Evolutionary conservation across 768 basidiomycete genomes (phyloP).

Genomic region (Lentinula sp.): DNA sequence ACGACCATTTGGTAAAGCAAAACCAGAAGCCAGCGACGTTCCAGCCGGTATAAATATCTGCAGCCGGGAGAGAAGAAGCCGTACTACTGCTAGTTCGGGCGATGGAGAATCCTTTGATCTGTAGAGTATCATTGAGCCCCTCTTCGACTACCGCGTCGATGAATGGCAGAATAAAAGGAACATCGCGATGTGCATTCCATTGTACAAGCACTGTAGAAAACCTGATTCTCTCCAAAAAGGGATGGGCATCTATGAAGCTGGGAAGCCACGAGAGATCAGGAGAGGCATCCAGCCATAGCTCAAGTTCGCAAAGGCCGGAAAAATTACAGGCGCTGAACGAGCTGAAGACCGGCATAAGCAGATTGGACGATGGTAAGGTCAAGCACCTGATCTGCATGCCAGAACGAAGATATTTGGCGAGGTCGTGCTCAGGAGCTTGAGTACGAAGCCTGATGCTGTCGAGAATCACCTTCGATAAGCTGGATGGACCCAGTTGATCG

Average conservation of each 20-base stretch:
- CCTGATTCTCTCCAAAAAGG: not conserved
- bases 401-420: not conserved
- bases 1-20: not conserved
- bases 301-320: not conserved
- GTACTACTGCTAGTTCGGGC: not conserved
- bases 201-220: not conserved
- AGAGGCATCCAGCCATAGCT: not conserved
- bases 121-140: not conserved
- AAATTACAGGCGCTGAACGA: not conserved
- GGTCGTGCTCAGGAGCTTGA: not conserved
- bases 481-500: not conserved
- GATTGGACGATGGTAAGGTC: not conserved
- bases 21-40: constrained; percentile 1
- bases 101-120: not conserved
- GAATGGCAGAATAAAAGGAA: not conserved
- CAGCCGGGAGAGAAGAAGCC: not conserved
- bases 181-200: not conserved
- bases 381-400: not conserved
- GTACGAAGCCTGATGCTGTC: not conserved
- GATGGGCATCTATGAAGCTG: not conserved
- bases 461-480: not conserved
- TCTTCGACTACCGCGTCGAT: not conserved
- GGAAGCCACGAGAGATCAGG: constrained; percentile 1
- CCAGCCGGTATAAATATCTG: not conserved
- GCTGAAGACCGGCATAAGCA: not conserved